phyloP scores from a whole-genome alignment of 1,139 yeast genomes.

The Taphrina confusa region DNA sequence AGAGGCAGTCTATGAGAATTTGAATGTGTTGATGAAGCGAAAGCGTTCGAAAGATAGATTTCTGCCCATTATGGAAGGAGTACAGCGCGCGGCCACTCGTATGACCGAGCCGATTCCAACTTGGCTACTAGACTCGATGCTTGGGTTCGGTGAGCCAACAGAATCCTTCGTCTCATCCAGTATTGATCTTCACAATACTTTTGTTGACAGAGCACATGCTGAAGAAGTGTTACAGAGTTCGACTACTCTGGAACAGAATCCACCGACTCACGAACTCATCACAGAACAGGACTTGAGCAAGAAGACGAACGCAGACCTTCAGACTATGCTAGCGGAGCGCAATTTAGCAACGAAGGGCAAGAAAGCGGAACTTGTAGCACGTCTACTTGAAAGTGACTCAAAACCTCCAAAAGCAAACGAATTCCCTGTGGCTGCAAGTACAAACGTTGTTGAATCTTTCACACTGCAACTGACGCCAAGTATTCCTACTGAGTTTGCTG shows the following conservation, averaged over 20 bases:
- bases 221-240: neutral
- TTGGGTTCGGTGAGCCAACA: neutral
- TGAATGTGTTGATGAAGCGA: conserved; percentile 11
- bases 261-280: neutral
- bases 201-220: conserved; percentile 1
- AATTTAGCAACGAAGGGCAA: conserved; percentile 5
- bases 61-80: neutral
- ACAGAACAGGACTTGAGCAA: neutral
- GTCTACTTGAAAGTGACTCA: neutral
- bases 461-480: neutral
- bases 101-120: neutral
- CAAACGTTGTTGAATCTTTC: neutral
- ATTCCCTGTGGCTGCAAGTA: too few relatives aligned
- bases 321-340: conserved; percentile 9
- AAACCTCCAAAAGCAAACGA: too few relatives aligned
- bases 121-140: conserved; percentile 1
- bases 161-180: neutral
- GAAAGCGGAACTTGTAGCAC: conserved; percentile 9
- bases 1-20: conserved; percentile 18
- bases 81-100: neutral
- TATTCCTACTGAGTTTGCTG: neutral
- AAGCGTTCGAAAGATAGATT: neutral
- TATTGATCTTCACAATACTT: neutral
- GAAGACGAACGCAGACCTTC: neutral
- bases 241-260: neutral